phyloP scores from a whole-genome alignment of 208 protist species.

The Spongospora subterranea region DNA sequence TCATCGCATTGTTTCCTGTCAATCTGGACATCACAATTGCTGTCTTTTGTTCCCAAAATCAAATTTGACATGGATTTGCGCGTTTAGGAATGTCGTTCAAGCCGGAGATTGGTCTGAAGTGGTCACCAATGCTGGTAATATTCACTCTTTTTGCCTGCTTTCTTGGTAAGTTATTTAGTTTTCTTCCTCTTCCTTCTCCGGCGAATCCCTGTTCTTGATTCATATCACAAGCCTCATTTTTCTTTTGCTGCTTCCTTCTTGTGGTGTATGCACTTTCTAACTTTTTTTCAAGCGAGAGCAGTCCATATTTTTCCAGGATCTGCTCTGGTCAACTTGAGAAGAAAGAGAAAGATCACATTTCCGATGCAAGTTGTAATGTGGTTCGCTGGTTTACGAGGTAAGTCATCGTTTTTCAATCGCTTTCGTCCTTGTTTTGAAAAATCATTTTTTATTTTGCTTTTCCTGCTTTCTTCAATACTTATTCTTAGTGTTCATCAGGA shows the following conservation, averaged over 20 bases:
- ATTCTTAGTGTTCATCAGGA: neutral
- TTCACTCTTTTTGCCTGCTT: slow-evolving; percentile 23
- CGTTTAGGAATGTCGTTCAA: neutral
- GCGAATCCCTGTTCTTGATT: no score
- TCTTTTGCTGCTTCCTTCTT: no score
- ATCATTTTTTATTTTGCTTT: neutral
- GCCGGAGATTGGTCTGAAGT: slow-evolving; percentile 8
- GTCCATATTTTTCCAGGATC: slow-evolving; percentile 5
- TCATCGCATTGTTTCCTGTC: no score
- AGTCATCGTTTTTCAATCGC: neutral
- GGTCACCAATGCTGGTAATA: neutral
- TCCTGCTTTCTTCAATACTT: neutral
- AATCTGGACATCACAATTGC: no score
- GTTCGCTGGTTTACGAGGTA: slow-evolving; percentile 61
- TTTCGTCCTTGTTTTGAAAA: neutral
- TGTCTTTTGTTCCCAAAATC: no score
- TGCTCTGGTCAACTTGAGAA: slow-evolving; percentile 5
- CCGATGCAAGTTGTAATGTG: slow-evolving; percentile 60
- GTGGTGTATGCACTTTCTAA: no score
- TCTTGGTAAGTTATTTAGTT: neutral
- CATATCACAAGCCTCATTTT: no score
- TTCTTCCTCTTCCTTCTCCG: neutral
- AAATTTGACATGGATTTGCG: no score
- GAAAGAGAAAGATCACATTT: slow-evolving; percentile 46
- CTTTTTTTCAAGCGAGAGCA: neutral